phyloP scores from a whole-genome alignment of 2,329 filamentous ascomycete genomes.

The Hypomyces perniciosus region DNA sequence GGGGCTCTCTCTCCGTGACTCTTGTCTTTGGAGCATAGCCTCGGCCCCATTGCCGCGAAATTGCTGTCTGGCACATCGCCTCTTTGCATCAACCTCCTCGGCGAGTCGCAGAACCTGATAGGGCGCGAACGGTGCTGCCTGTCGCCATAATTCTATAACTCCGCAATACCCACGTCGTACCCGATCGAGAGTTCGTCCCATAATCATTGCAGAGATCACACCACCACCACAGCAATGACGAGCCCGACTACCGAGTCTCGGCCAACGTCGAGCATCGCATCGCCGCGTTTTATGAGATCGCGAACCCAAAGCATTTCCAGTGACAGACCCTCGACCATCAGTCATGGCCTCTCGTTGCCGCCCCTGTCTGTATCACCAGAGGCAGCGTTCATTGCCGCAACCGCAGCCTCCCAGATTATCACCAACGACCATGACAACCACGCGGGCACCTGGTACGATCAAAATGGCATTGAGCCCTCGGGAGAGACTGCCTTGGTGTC shows the following conservation, averaged over 20 bases:
- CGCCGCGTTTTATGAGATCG: constrained; percentile 35
- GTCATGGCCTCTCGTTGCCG: constrained; percentile 56
- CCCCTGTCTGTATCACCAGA: constrained; percentile 65
- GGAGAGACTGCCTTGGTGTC: constrained; percentile 68
- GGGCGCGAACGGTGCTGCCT: too few species aligned
- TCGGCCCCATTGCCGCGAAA: constrained; percentile 2
- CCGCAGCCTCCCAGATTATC: constrained; percentile 86
- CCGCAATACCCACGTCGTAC: too few species aligned
- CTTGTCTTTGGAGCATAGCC: neutral
- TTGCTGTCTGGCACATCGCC: neutral
- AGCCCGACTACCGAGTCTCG: constrained; percentile 23
- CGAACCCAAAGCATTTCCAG: constrained; percentile 63
- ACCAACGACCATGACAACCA: constrained; percentile 79
- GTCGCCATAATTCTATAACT: neutral
- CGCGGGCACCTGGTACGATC: constrained; percentile 62
- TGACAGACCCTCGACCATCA: constrained; percentile 59
- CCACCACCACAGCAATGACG: constrained; percentile 18
- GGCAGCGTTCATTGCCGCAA: constrained; percentile 80
- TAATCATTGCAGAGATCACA: neutral
- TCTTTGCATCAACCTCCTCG: neutral
- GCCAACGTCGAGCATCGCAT: constrained; percentile 29
- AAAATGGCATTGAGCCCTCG: constrained; percentile 59
- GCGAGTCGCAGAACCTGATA: constrained; percentile 4
- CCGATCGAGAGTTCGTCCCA: too few species aligned
- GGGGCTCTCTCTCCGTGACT: constrained; percentile 1